Evolutionary conservation across 129 eudicot genomes (phyloP), one percentile per base, ranked within the genome.

Genomic region (Rutidosis leptorrhynchoides): DNA sequence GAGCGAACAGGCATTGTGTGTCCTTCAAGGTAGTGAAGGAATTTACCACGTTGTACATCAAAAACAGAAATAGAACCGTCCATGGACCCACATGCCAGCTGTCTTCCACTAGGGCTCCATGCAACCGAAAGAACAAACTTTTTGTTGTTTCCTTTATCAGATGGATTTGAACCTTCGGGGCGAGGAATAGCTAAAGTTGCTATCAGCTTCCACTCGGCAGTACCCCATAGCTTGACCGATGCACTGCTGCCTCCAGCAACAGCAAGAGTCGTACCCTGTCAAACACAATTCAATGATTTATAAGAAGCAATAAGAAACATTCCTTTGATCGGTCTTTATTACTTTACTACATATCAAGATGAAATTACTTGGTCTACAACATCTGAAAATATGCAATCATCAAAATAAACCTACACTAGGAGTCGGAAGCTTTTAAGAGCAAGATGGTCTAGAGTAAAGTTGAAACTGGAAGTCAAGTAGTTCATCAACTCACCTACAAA

Each of bases 211-310:
- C 99, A 94, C 65, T 87, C 87, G 10, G 97, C 90, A 14, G 99
- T 94, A 70, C 89, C 90, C 99, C 99, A 94, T 37, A 94, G 83
- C 53, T 94, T 89, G 59, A 94, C 87, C 2, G 99, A 89, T 2
- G 97, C 89, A 77, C 99, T 94, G 48, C 99, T 85, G 25, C 99
- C 99, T 45, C 99, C 99, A 30, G 99, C 99, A 71, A 88, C 97
- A 26, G 99, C 99, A 51, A 94, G 88, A 49, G 83, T 81, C 15
- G 93, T 86, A 72, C 99, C 99, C 99, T 94, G 80, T 17, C 51
- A 23, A 7, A 46, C 33, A 55, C 21, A 20, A 54, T 63, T 29
- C 46, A 40, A 15, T 40, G n/a, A 40, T 16, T 40, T 40, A 40
- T 11, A 0, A 5, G 46, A 40, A 40, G 46, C 16, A 5, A 40